Conservation (phyloP, 768 basidiomycete species). For the Termitomyces sp. region DNA sequence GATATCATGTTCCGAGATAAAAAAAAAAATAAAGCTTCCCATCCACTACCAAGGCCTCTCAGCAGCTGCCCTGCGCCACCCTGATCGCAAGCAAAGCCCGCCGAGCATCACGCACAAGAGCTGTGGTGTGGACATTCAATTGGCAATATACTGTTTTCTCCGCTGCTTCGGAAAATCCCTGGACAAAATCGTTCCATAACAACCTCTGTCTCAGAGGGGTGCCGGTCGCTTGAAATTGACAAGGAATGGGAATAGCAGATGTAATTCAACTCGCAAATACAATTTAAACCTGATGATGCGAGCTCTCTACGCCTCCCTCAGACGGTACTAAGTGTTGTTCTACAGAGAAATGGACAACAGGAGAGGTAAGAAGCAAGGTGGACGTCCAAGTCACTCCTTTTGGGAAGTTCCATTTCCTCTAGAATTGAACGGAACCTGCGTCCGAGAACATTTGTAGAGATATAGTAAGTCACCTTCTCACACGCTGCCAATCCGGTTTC, state of each 20-base stretch:
- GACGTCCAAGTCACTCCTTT: no score
- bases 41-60: not conserved
- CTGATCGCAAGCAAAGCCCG: not conserved
- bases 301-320: not conserved
- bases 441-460: no score
- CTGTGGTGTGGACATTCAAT: not conserved
- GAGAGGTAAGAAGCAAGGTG: no score
- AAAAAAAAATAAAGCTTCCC: no score
- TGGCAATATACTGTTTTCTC: not conserved
- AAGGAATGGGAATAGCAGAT: not conserved
- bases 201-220: not conserved
- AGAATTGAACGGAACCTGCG: no score
- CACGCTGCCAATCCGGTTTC: no score
- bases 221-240: not conserved
- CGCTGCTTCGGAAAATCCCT: not conserved
- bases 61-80: not conserved
- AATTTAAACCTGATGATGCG: not conserved
- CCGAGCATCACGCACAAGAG: not conserved
- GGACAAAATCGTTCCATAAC: not conserved
- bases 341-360: not conserved
- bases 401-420: no score
- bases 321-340: not conserved
- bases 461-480: no score
- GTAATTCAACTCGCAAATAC: not conserved
- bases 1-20: no score